Evolutionary conservation across 192 early-diverging fungal species (phyloP).

Genomic region (Pilobolus umbonatus): DNA sequence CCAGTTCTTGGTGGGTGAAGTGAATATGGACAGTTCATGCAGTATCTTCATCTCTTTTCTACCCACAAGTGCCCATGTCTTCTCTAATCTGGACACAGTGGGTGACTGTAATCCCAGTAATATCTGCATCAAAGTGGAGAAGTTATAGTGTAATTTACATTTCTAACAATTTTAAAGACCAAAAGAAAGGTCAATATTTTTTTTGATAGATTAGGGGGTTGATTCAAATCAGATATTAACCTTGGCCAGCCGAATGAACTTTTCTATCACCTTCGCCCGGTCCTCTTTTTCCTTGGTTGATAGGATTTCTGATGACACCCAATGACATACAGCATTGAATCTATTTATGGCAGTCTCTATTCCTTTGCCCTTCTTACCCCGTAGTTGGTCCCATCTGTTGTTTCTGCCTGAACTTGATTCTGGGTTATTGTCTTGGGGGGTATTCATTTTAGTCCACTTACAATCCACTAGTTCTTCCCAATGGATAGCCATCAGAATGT

Average conservation of each 20-base stretch:
- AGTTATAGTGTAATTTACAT: constrained; percentile 55
- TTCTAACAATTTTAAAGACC: constrained; percentile 31
- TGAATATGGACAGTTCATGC: constrained; percentile 46
- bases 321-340: constrained; percentile 44
- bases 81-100: constrained; percentile 45
- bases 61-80: constrained; percentile 49
- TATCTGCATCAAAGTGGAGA: constrained; percentile 55
- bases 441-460: constrained; percentile 47
- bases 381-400: constrained; percentile 1
- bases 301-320: constrained; percentile 58
- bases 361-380: constrained; percentile 4
- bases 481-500: constrained; percentile 39
- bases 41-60: constrained; percentile 38
- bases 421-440: neutral
- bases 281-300: constrained; percentile 32
- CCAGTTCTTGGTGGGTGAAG: constrained; percentile 52
- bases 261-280: constrained; percentile 53
- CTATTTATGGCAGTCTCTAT: constrained; percentile 33
- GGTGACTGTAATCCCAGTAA: constrained; percentile 54
- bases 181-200: neutral
- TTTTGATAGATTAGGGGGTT: neutral
- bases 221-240: constrained; percentile 19
- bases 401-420: neutral
- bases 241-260: constrained; percentile 58
- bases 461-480: constrained; percentile 54